phyloP scores from a whole-genome alignment of 768 basidiomycete genomes.

The Hirschioporus abietinus region DNA sequence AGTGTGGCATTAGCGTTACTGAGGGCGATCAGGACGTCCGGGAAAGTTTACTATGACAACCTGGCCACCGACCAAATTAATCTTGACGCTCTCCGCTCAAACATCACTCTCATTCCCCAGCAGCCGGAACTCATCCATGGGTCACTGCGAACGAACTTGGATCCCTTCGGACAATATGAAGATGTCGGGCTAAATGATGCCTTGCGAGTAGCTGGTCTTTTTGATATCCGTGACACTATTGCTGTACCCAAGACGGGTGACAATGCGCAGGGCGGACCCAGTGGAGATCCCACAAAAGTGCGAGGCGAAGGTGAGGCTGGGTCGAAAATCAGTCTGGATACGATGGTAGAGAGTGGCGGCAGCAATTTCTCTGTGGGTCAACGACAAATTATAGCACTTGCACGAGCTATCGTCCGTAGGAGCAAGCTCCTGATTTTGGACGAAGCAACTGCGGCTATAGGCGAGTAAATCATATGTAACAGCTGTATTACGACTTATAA shows the following conservation, averaged over 20 bases:
- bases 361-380: slow-evolving; percentile 29
- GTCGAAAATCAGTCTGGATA: slow-evolving; percentile 21
- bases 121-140: slow-evolving; percentile 27
- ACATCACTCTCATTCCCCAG: slow-evolving; percentile 57
- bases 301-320: slow-evolving; percentile 11
- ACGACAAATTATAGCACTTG: slow-evolving; percentile 35
- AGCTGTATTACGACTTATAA: not conserved
- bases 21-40: slow-evolving; percentile 52
- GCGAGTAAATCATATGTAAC: slow-evolving; percentile 13
- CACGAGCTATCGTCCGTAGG: slow-evolving; percentile 23
- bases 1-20: slow-evolving; percentile 44
- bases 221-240: slow-evolving; percentile 20
- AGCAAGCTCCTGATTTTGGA: slow-evolving; percentile 28
- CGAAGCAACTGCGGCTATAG: slow-evolving; percentile 29
- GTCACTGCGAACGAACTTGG: slow-evolving; percentile 28
- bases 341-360: slow-evolving; percentile 14
- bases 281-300: slow-evolving; percentile 11
- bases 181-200: slow-evolving; percentile 27
- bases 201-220: slow-evolving; percentile 23
- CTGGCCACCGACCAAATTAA: slow-evolving; percentile 42
- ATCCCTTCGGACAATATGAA: slow-evolving; percentile 36
- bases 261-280: not conserved
- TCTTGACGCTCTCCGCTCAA: slow-evolving; percentile 48
- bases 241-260: slow-evolving; percentile 13
- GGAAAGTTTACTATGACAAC: slow-evolving; percentile 52